These are phyloP conservation scores for Diutina mesorugosa DNA, from an alignment of 1,139 yeast genomes.

Conservation along the genomic window DNA sequence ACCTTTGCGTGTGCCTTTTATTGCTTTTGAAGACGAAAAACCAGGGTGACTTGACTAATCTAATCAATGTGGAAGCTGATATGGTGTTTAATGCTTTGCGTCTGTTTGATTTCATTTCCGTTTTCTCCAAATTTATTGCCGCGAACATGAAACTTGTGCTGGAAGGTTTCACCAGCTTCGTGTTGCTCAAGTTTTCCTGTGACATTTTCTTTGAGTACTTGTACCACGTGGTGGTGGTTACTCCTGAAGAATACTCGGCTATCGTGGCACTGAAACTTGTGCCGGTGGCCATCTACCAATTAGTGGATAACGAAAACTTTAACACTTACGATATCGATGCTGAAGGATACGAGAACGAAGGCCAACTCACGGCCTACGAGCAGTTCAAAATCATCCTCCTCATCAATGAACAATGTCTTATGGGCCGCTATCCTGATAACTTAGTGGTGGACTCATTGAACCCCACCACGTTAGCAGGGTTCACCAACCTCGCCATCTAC, in stretches of 20 bases:
- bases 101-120: conserved; percentile 35
- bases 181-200: conserved; percentile 25
- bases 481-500: conserved; percentile 26
- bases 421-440: conserved; percentile 34
- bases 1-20: conserved; percentile 22
- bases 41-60: conserved; percentile 3
- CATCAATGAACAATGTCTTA: conserved; percentile 77
- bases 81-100: conserved; percentile 15
- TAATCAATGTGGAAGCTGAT: conserved; percentile 7
- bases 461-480: conserved; percentile 26
- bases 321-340: conserved; percentile 22
- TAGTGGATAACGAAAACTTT: conserved; percentile 38
- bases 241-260: conserved; percentile 20
- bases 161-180: conserved; percentile 15
- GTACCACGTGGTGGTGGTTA: conserved; percentile 21
- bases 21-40: conserved; percentile 21
- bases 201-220: conserved; percentile 33
- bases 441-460: conserved; percentile 36
- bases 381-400: conserved; percentile 64
- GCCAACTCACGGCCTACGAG: conserved; percentile 51
- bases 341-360: conserved; percentile 41
- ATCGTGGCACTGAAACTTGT: conserved; percentile 19
- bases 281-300: conserved; percentile 31
- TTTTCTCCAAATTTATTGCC: conserved; percentile 25
- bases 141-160: conserved; percentile 15